A percentile compares a stretch with the other conserved stretches of the same genome.
phyloP scores from a whole-genome alignment of 805 yeast genomes.

The Candida montana region DNA sequence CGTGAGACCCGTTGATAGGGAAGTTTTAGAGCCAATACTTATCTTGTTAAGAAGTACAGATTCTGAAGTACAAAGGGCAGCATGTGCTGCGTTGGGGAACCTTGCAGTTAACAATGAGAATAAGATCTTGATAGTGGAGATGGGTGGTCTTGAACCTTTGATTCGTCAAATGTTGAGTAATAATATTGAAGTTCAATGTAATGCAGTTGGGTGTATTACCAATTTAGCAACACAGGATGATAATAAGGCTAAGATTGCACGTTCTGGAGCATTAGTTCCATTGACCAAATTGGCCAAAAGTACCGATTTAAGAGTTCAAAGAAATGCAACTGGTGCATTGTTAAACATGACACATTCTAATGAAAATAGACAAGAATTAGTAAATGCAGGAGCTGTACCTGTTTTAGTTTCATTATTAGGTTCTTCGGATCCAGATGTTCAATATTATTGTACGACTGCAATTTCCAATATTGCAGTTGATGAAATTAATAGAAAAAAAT shows the following conservation, averaged over 20 bases:
- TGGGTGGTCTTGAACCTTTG: slow-evolving; percentile 96
- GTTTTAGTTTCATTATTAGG: slow-evolving; percentile 83
- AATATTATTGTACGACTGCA: slow-evolving; percentile 97
- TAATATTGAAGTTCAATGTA: slow-evolving; percentile 97
- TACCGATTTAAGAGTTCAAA: slow-evolving; percentile 90
- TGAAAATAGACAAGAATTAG: slow-evolving; percentile 93
- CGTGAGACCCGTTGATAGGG: slow-evolving; percentile 83
- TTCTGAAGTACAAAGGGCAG: slow-evolving; percentile 95
- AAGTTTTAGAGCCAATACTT: slow-evolving; percentile 89
- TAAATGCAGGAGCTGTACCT: slow-evolving; percentile 97
- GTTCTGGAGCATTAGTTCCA: slow-evolving; percentile 92
- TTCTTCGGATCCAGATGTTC: slow-evolving; percentile 91
- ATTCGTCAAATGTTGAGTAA: slow-evolving; percentile 97
- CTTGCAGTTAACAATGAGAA: slow-evolving; percentile 95
- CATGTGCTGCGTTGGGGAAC: slow-evolving; percentile 98
- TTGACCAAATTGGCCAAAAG: slow-evolving; percentile 92
- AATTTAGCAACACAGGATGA: slow-evolving; percentile 97
- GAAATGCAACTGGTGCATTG: slow-evolving; percentile 98
- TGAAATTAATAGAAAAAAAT: slow-evolving; percentile 79
- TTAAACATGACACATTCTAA: slow-evolving; percentile 97
- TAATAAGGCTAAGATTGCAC: slow-evolving; percentile 92
- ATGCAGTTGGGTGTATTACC: slow-evolving; percentile 98
- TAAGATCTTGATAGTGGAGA: slow-evolving; percentile 87
- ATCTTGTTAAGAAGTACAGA: slow-evolving; percentile 82
- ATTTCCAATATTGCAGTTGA: slow-evolving; percentile 96